Evolutionary conservation across 202 grass and related monocot species (phyloP), one percentile per base, ranked within the genome.

Genomic region (Bolboschoenoplectus hybrid): DNA sequence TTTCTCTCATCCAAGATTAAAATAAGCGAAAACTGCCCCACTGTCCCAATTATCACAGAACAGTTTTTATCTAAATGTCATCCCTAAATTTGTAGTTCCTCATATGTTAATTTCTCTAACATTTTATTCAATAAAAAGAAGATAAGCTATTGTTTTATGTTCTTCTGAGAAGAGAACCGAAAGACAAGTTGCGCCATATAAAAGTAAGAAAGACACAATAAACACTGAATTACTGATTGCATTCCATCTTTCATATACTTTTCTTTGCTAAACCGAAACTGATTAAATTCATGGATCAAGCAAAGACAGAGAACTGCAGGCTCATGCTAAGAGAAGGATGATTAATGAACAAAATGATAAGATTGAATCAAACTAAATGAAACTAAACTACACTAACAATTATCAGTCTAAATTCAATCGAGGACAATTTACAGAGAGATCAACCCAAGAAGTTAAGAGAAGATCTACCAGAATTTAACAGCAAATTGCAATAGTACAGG

Each of bases 391-490:
- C 12, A 78, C 49, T 79, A 79, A 58, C 52, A 79, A 58, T 79
- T 40, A 58, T 79, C 75, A 79, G 75, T 79, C 75, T 19, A 78
- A 17, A 9, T 40, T 56, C 13, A 78, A 57, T 49, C 5, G 74
- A 78, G 51, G 12, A 79, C 14, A 58, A 79, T 79, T 79, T 79
- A 79, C 75, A 79, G 75, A 60, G 38, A 61, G 38, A 61, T 80
- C 34, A 80, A 80, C 52, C 53, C 52, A 58, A 57, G 1, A 61
- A 60, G 36, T 58, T 76, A 76, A 13, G 60, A 60, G 75, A 79
- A 60, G 75, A 79, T 14, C 34, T 79, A 58, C 52, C 51, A 60
- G 12, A 79, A 79, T 79, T 60, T 79, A 38, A 61, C 75, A 80
- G 53, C 0, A 5, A 60, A 80, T 80, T 80, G 75, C 55, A 61